phyloP scores from a whole-genome alignment of 805 yeast species.

The Wickerhamiella sorbophila region DNA sequence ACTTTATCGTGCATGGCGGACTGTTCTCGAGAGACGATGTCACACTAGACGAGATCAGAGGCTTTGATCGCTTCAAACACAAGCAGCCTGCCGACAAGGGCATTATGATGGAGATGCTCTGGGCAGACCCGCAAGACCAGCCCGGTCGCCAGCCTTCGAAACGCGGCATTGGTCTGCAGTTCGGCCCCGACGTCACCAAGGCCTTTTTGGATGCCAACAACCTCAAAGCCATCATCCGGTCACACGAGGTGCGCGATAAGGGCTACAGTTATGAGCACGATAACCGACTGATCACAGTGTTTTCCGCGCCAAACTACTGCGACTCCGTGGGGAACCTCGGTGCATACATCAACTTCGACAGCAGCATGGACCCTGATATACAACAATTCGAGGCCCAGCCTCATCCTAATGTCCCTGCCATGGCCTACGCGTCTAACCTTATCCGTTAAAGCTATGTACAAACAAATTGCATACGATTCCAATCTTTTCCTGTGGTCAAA shows the following conservation, averaged over 20 bases:
- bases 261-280: slow-evolving; percentile 84
- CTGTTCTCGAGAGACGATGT: slow-evolving; percentile 65
- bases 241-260: slow-evolving; percentile 88
- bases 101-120: slow-evolving; percentile 84
- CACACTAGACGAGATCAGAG: slow-evolving; percentile 58
- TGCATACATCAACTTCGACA: slow-evolving; percentile 63
- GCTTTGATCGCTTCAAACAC: slow-evolving; percentile 47
- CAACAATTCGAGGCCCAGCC: slow-evolving; percentile 65
- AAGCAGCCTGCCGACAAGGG: slow-evolving; percentile 86
- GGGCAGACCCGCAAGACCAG: slow-evolving; percentile 88
- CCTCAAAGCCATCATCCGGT: slow-evolving; percentile 68
- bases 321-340: slow-evolving; percentile 86
- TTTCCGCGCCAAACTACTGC: slow-evolving; percentile 96
- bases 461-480: background rate
- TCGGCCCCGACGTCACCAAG: slow-evolving; percentile 90
- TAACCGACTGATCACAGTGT: slow-evolving; percentile 80
- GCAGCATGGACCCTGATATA: slow-evolving; percentile 36
- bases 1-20: slow-evolving; percentile 92
- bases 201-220: slow-evolving; percentile 58
- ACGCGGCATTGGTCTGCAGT: slow-evolving; percentile 91
- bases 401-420: slow-evolving; percentile 85
- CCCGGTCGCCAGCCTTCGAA: slow-evolving; percentile 77
- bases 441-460: slow-evolving; percentile 18
- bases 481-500: background rate
- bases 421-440: slow-evolving; percentile 58